Percentiles rank a stretch among this genome's conserved stretches.
Evolutionary conservation across 176 grass and related monocot species (phyloP).

Genomic region (Thalia dealbata): DNA sequence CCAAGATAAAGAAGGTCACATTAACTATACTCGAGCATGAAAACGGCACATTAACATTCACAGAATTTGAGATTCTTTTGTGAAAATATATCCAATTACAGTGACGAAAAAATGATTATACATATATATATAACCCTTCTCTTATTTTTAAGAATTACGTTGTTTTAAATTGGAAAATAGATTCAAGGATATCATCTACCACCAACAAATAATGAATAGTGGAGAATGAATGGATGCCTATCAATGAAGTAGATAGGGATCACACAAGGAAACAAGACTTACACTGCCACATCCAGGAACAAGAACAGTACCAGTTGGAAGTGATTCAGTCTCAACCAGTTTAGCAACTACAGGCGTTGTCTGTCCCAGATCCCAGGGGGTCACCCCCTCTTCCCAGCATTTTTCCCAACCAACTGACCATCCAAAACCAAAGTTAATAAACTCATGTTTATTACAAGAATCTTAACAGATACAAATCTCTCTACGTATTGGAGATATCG

Average conservation of each 20-base stretch:
- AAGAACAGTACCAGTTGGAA: conserved; percentile 69
- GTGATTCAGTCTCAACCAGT: conserved; percentile 50
- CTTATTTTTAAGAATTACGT: background rate
- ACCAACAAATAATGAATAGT: background rate
- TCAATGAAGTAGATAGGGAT: background rate
- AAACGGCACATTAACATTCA: background rate
- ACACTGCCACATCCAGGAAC: conserved; percentile 82
- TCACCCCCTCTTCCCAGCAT: conserved; percentile 56
- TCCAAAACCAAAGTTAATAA: background rate
- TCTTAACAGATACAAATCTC: background rate
- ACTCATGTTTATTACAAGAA: background rate
- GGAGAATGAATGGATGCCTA: background rate
- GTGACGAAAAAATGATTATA: too few species aligned
- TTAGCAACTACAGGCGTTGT: conserved; percentile 45
- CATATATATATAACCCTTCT: background rate
- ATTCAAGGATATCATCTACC: background rate
- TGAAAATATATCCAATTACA: too few species aligned
- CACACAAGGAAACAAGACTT: conserved; percentile 13
- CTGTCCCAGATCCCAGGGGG: conserved; percentile 78
- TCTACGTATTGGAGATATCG: background rate
- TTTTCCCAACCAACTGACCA: conserved; percentile 66
- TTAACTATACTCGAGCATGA: background rate
- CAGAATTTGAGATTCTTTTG: background rate
- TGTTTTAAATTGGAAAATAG: background rate
- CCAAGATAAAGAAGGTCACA: background rate